Percentiles rank a stretch among this genome's conserved stretches.
These are phyloP conservation scores for Chlamydomonas sp. DNA, from an alignment of 139 green algal genomes.

Conservation along the genomic window DNA sequence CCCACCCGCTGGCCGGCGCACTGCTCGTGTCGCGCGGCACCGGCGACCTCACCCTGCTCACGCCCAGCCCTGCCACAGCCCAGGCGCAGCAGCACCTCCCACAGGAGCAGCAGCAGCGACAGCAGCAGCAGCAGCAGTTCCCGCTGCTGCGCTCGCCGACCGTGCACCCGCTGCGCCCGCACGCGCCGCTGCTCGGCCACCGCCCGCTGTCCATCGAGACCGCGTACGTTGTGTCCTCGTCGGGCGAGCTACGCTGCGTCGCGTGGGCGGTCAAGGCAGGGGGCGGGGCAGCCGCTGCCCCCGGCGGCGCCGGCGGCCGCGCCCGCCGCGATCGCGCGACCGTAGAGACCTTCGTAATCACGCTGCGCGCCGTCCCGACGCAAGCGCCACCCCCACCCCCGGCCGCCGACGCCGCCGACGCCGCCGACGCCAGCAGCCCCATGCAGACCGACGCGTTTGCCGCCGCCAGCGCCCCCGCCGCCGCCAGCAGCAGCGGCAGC, in stretches of 20 bases:
- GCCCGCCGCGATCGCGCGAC: too few relatives aligned
- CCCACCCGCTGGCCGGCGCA: too few relatives aligned
- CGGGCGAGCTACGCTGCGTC: slow-evolving; percentile 24
- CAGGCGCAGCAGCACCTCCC: background rate
- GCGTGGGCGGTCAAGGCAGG: slow-evolving; percentile 21
- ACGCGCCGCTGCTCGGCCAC: slow-evolving; percentile 31
- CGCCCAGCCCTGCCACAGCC: background rate
- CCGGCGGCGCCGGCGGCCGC: too few relatives aligned
- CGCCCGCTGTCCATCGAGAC: slow-evolving; percentile 34
- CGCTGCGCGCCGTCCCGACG: slow-evolving; percentile 8
- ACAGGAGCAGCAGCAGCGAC: background rate
- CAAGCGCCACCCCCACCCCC: background rate
- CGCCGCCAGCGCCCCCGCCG: too few relatives aligned
- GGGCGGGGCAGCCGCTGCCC: slow-evolving; percentile 7
- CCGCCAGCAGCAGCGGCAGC: too few relatives aligned
- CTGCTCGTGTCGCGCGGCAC: too few relatives aligned
- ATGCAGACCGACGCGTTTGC: too few relatives aligned
- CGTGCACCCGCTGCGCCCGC: slow-evolving; percentile 26
- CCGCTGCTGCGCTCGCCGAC: background rate
- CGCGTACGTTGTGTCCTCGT: slow-evolving; percentile 5
- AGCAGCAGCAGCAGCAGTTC: slow-evolving; percentile 1
- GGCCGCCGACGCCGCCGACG: too few relatives aligned
- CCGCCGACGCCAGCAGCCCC: too few relatives aligned
- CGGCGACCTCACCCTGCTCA: too few relatives aligned
- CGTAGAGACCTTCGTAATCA: slow-evolving; percentile 28